A percentile compares a stretch with the other conserved stretches of the same genome.
phyloP scores from a whole-genome alignment of 129 eudicot genomes.

The Calendula officinalis region DNA sequence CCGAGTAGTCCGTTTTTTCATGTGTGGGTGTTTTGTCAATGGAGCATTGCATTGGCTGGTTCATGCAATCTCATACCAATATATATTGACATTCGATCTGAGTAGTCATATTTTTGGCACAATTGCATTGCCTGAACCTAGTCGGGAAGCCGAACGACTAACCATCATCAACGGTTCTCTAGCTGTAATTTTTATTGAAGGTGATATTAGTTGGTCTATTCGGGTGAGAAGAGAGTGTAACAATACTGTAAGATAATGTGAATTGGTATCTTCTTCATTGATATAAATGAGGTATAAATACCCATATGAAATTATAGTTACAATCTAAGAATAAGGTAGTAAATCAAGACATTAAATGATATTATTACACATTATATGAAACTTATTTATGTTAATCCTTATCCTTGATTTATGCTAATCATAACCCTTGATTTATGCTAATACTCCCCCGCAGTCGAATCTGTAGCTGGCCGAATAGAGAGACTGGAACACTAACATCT shows the following conservation, averaged over 20 bases:
- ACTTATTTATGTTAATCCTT: too few species aligned
- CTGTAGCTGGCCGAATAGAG: too few species aligned
- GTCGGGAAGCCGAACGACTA: neutral
- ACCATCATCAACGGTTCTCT: neutral
- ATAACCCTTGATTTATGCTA: too few species aligned
- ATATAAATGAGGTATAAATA: too few species aligned
- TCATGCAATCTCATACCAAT: neutral
- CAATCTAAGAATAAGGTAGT: too few species aligned
- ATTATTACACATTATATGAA: too few species aligned
- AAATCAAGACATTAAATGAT: too few species aligned
- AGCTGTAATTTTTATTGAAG: neutral
- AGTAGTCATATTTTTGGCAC: neutral
- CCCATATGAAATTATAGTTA: too few species aligned
- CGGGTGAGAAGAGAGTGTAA: neutral
- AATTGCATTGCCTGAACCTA: neutral
- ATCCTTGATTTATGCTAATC: too few species aligned
- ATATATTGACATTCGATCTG: neutral
- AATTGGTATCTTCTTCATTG: neutral
- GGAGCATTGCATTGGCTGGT: constrained; percentile 21
- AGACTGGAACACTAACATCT: too few species aligned
- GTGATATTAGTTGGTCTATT: neutral
- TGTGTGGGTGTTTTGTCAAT: constrained; percentile 7
- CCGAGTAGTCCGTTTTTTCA: neutral
- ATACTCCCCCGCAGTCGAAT: too few species aligned
- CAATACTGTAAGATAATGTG: neutral